Conservation (phyloP, 495 filamentous ascomycete species). For the Podospora conica region DNA sequence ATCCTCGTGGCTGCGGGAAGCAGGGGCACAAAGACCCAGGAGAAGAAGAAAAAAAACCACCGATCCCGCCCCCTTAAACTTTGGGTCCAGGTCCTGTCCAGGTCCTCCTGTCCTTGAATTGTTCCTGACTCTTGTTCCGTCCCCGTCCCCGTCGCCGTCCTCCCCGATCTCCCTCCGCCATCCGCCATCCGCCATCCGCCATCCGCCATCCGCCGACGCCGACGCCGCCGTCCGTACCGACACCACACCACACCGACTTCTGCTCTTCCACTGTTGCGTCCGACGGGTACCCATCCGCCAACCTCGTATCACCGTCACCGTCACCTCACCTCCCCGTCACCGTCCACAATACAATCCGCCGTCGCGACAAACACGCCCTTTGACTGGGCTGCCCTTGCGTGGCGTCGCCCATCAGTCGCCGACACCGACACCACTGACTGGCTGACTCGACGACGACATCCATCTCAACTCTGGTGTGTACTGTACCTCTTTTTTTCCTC, state of each 20-base stretch:
- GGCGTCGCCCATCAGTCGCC: not conserved
- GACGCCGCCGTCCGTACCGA: no score
- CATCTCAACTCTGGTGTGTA: not conserved
- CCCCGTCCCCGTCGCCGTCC: not conserved
- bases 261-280: not conserved
- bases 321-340: not conserved
- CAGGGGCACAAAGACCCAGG: slow-evolving; percentile 1
- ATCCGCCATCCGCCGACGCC: not conserved
- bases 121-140: not conserved
- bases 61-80: slow-evolving; percentile 10
- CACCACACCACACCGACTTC: not conserved
- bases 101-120: not conserved
- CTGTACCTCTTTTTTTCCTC: not conserved
- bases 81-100: no score
- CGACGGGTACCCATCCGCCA: not conserved
- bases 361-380: not conserved
- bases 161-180: not conserved
- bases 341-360: not conserved
- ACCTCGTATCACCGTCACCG: not conserved
- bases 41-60: slow-evolving; percentile 10
- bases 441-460: not conserved
- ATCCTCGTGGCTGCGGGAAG: slow-evolving; percentile 3
- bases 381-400: not conserved
- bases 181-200: not conserved
- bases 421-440: not conserved